Conservation (phyloP, 306 rosid genomes). For the Citrullus colocynthis region DNA sequence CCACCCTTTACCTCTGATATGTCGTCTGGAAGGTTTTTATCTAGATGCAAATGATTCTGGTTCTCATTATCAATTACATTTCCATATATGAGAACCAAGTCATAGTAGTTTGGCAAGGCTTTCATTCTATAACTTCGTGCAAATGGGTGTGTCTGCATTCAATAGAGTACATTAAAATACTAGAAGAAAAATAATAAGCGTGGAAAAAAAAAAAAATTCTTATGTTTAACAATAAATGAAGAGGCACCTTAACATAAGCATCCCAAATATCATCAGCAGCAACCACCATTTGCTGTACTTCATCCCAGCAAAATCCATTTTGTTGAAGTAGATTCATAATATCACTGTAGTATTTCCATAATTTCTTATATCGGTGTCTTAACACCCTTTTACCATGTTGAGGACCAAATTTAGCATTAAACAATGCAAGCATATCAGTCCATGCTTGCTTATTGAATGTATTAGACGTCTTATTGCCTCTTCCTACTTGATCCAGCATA, state of each 20-base stretch:
- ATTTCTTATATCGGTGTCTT: conserved; percentile 53
- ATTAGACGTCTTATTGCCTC: conserved; percentile 36
- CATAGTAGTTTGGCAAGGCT: conserved; percentile 49
- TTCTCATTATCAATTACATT: conserved; percentile 24
- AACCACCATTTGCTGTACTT: conserved; percentile 34
- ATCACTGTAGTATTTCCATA: conserved; percentile 46
- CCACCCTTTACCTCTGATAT: conserved; percentile 29
- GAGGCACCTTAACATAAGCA: conserved; percentile 52
- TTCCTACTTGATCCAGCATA: conserved; percentile 56
- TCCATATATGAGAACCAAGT: conserved; percentile 50
- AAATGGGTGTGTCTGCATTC: conserved; percentile 44
- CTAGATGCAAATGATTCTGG: conserved; percentile 21
- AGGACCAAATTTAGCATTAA: conserved; percentile 49
- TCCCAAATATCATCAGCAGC: conserved; percentile 63
- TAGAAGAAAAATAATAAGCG: neutral
- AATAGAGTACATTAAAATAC: neutral
- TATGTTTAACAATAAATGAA: neutral
- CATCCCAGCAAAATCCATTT: conserved; percentile 58
- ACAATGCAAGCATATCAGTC: conserved; percentile 51
- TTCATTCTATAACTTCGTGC: conserved; percentile 55
- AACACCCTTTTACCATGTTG: conserved; percentile 52
- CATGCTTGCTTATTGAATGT: conserved; percentile 53
- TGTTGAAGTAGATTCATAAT: conserved; percentile 33
- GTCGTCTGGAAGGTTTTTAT: conserved; percentile 25
- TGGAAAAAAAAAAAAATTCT: neutral